Conservation (phyloP, 768 basidiomycete species). For the Phanerodontia chrysosporium region DNA sequence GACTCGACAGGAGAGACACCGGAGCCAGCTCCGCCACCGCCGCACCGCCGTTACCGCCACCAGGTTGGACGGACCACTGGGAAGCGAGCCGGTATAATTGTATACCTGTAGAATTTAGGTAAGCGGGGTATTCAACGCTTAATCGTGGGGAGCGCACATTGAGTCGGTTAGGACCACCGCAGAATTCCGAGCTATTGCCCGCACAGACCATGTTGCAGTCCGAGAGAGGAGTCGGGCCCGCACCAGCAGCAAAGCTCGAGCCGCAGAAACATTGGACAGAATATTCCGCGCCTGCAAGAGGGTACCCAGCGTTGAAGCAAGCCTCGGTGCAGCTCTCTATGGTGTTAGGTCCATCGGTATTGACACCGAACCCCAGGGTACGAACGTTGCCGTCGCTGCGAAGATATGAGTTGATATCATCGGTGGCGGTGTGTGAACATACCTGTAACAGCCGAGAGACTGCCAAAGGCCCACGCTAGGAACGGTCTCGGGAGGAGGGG, state of each 20-base stretch:
- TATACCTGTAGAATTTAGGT: slow-evolving; percentile 41
- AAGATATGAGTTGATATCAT: too few relatives aligned
- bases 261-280: slow-evolving; percentile 43
- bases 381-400: slow-evolving; percentile 33
- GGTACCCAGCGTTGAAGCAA: slow-evolving; percentile 52
- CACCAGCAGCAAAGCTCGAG: slow-evolving; percentile 39
- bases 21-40: slow-evolving; percentile 10
- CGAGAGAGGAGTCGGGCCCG: slow-evolving; percentile 40
- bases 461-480: slow-evolving; percentile 59
- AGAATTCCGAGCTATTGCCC: slow-evolving; percentile 61
- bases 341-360: slow-evolving; percentile 42
- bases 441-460: slow-evolving; percentile 76
- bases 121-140: too few relatives aligned
- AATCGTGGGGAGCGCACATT: slow-evolving; percentile 33
- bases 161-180: slow-evolving; percentile 67
- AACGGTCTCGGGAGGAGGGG: slow-evolving; percentile 49
- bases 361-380: slow-evolving; percentile 27
- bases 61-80: slow-evolving; percentile 15
- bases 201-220: slow-evolving; percentile 67
- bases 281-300: slow-evolving; percentile 36
- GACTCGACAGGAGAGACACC: slow-evolving; percentile 42
- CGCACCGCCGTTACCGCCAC: slow-evolving; percentile 14
- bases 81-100: slow-evolving; percentile 70
- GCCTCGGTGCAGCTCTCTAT: slow-evolving; percentile 56
- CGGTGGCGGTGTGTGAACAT: slow-evolving; percentile 21